phyloP scores from a whole-genome alignment of 129 eudicot species.

The Flaveria trinervia region DNA sequence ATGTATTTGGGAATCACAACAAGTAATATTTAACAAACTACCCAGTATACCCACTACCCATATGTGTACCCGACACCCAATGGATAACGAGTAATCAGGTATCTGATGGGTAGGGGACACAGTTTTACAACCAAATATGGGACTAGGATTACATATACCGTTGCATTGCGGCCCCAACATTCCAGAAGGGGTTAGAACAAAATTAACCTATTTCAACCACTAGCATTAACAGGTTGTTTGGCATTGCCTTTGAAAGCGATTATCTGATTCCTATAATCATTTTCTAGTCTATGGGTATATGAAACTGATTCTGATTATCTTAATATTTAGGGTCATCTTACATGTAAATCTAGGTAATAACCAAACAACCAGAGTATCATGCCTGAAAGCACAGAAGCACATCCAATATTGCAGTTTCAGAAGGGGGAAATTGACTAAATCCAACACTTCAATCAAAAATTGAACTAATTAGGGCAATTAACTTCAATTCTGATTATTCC shows the following conservation, averaged over 20 bases:
- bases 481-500: neutral
- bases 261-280: neutral
- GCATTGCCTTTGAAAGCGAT: neutral
- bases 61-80: neutral
- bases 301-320: neutral
- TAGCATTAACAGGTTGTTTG: neutral
- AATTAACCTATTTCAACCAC: neutral
- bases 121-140: neutral
- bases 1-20: neutral
- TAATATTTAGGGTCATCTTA: neutral
- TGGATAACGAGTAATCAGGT: neutral
- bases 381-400: neutral
- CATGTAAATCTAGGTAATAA: neutral
- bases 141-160: neutral
- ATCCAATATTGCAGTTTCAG: neutral
- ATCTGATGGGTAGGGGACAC: neutral
- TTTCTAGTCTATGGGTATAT: neutral
- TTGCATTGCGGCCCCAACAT: neutral
- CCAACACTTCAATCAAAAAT: neutral
- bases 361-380: neutral
- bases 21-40: neutral
- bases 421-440: constrained; percentile 5
- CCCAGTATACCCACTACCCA: neutral
- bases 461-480: constrained; percentile 18
- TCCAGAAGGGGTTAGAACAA: neutral